Base-by-base conservation (phyloP, 345 rosid genomes). In the Moringa oleifera region DNA sequence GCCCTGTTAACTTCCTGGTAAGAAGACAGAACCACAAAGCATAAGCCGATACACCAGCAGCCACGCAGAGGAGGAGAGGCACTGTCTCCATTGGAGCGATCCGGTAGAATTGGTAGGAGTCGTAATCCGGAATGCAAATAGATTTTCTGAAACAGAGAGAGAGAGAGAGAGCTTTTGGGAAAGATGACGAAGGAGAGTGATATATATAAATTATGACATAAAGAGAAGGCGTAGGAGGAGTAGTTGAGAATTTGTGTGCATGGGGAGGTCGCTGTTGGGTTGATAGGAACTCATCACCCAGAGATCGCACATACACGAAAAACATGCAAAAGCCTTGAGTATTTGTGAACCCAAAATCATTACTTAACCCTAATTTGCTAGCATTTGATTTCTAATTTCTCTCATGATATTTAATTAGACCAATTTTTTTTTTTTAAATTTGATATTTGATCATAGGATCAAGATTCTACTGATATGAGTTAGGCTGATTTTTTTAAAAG, bases 1-100 rank as follows among this genome's bases (percentile, higher is more conserved):
- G 89, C 31, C 98, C 98, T 6, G 89, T 80, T 2, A 89, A 80
- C 51, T 64, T 81, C 46, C 84, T 69, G 63, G 88, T 71, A 15
- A 91, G 57, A 61, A 85, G 69, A 62, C 78, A 74, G 89, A 87
- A 91, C 98, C 98, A 91, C 8, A 87, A 4, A 21, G 84, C 82
- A 63, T 91, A 91, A 24, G 78, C 66, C 0, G 75, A 81, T 18
- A 77, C 15, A 0, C 73, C 72, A 20, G 87, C 80, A 11, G 68
- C 67, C n/a, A 86, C 46, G 63, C 72, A 49, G 56, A 73, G 55
- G 53, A 79, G 58, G 51, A 63, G 51, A 21, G 74, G 33, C 17
- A 69, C 20, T 49, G 73, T 60, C 55, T 88, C 97, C 97, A 91
- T 90, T 61, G 57, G 55, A 18, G 41, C 18, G 24, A 1, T 47